Conservation (phyloP, 345 rosid species). For the Adansonia digitata region DNA sequence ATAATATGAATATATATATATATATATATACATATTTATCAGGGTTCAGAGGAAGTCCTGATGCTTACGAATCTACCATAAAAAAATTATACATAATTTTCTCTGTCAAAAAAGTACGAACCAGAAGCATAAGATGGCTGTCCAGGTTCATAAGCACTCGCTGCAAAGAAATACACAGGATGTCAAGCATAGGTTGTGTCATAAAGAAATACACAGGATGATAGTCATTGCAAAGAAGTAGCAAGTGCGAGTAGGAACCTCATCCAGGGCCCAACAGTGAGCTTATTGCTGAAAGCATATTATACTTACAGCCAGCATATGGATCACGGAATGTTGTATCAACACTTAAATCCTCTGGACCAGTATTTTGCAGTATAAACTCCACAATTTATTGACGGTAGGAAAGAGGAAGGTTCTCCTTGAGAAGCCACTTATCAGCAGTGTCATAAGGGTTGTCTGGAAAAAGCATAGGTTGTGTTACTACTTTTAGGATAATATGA, state of each 20-base stretch:
- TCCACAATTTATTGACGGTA: slow-evolving; percentile 94
- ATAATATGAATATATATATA: slow-evolving; percentile 18
- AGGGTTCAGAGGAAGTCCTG: slow-evolving; percentile 1
- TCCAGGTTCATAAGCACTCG: slow-evolving; percentile 91
- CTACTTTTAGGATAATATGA: neutral
- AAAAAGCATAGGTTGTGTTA: slow-evolving; percentile 12
- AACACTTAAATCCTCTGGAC: slow-evolving; percentile 58
- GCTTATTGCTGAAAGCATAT: neutral
- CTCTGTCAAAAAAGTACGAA: slow-evolving; percentile 28
- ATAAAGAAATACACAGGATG: no score
- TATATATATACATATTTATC: no score
- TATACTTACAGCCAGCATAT: slow-evolving; percentile 70
- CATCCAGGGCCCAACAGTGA: neutral
- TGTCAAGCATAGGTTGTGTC: no score
- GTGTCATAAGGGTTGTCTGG: slow-evolving; percentile 85
- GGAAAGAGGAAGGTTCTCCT: slow-evolving; percentile 89
- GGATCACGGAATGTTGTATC: slow-evolving; percentile 94
- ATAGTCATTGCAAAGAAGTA: slow-evolving; percentile 2
- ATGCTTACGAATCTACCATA: neutral
- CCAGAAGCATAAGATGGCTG: slow-evolving; percentile 66
- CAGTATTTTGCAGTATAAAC: slow-evolving; percentile 88
- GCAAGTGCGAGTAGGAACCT: neutral
- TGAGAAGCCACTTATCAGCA: slow-evolving; percentile 98
- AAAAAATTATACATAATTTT: slow-evolving; percentile 11
- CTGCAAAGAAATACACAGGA: slow-evolving; percentile 54